Evolutionary conservation across 129 eudicot species (phyloP), one percentile per base, ranked within the genome.

Genomic region (Pseudognaphalium luteoalbum): DNA sequence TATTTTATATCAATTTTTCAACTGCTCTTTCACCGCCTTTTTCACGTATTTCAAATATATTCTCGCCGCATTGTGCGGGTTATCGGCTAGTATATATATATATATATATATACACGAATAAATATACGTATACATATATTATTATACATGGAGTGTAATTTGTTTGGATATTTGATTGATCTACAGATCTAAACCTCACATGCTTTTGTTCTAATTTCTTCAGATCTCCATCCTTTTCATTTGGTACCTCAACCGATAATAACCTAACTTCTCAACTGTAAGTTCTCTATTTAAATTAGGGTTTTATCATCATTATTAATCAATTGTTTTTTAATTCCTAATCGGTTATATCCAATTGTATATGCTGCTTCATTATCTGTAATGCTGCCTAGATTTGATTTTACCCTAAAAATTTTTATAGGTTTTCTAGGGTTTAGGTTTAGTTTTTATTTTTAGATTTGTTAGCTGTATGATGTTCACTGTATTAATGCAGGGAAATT

Each of bases 181-280:
- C 93, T 88, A 28, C 81, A 88, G 90, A 88, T 88, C 90, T 86
- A 86, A 78, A 57, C 54, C 63, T 34, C 85, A 78, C 85, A 74
- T 83, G 84, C 29, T 21, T 29, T 71, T 75, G 72, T 70, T 71
- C 79, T 34, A 34, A 77, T 77, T 77, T 66, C 76, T 76, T 86
- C 81, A 83, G 93, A 88, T 88, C 90, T 83, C 82, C 74, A 71
- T 84, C 85, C 32, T 75, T 86, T 84, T 77, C 82, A 69, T 81
- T 73, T 80, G 75, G 80, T 29, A 76, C 60, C 80, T 81, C 72
- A 83, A 74, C 84, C 65, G 51, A 57, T 28, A 4, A 73, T 29
- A 73, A 42, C 77, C 77, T 34, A 22, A 56, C 51, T 72, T 66
- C 32, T 61, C 56, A 71, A 81, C 82, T 74, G 91, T 75, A 68